Conservation (phyloP, 2,329 filamentous ascomycete genomes). For the Cladophialophora yegresii region DNA sequence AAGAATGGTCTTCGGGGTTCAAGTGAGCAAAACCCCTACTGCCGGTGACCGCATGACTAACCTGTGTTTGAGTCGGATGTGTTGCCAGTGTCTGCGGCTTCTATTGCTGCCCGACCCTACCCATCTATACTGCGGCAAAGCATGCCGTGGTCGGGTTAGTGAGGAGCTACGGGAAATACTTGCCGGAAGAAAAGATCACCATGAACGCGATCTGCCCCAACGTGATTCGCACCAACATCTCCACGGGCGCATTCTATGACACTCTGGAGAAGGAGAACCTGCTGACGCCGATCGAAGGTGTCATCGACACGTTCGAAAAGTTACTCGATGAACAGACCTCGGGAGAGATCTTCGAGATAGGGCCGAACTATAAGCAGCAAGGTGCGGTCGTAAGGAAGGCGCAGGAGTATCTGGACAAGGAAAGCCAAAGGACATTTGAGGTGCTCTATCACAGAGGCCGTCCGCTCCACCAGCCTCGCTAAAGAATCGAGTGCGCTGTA, state of each 20-base stretch:
- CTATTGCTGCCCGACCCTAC: conserved; percentile 47
- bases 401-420: conserved; percentile 29
- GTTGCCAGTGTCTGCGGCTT: conserved; percentile 49
- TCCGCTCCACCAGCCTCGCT: conserved; percentile 31
- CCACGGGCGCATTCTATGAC: conserved; percentile 45
- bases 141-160: conserved; percentile 30
- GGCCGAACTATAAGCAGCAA: conserved; percentile 40
- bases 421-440: conserved; percentile 26
- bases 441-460: conserved; percentile 24
- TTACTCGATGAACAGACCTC: conserved; percentile 43
- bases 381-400: conserved; percentile 27
- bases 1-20: conserved; percentile 44
- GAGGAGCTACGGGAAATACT: conserved; percentile 46
- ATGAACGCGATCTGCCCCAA: conserved; percentile 49
- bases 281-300: conserved; percentile 45
- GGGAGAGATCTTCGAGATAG: conserved; percentile 48
- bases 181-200: conserved; percentile 46
- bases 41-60: neutral
- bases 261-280: conserved; percentile 41
- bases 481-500: neutral
- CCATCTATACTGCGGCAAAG: conserved; percentile 45
- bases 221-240: conserved; percentile 47
- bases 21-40: conserved; percentile 37
- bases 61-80: conserved; percentile 25
- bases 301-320: conserved; percentile 46